These are phyloP conservation scores for Hygrophila difformis DNA, from an alignment of 257 asterid species.

Conservation along the genomic window DNA sequence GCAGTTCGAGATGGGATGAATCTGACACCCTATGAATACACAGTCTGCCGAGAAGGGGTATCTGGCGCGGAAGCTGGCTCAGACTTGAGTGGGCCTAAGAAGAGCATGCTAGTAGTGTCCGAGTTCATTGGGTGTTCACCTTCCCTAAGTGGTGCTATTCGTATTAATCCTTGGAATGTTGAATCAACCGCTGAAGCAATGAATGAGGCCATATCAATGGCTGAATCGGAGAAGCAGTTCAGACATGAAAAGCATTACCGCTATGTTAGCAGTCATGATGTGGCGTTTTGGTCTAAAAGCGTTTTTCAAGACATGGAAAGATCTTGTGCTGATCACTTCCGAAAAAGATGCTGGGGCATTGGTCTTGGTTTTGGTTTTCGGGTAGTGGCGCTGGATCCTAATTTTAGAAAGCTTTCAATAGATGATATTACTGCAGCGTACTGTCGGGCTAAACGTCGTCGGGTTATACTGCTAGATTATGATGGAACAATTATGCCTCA, in stretches of 20 bases:
- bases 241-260: slow-evolving; percentile 89
- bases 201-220: slow-evolving; percentile 76
- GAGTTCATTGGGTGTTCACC: slow-evolving; percentile 93
- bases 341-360: slow-evolving; percentile 83
- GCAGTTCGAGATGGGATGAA: slow-evolving; percentile 96
- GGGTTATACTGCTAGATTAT: slow-evolving; percentile 87
- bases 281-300: slow-evolving; percentile 83
- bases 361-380: slow-evolving; percentile 92
- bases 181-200: slow-evolving; percentile 84
- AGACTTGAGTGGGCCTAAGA: slow-evolving; percentile 51
- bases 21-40: slow-evolving; percentile 83
- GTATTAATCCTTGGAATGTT: slow-evolving; percentile 89
- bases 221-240: slow-evolving; percentile 65
- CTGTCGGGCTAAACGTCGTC: slow-evolving; percentile 41
- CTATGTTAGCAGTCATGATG: slow-evolving; percentile 73
- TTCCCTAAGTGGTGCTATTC: slow-evolving; percentile 86
- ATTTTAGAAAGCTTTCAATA: slow-evolving; percentile 67
- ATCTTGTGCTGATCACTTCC: slow-evolving; percentile 78
- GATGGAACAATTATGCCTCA: slow-evolving; percentile 96
- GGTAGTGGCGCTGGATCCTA: slow-evolving; percentile 85
- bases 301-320: slow-evolving; percentile 91
- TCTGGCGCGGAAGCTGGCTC: slow-evolving; percentile 44
- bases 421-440: slow-evolving; percentile 71
- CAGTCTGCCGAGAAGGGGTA: slow-evolving; percentile 77
- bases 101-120: slow-evolving; percentile 90